These are phyloP conservation scores for Pseudopyrenochaeta lycopersici DNA, from an alignment of 2,329 filamentous ascomycete genomes.

Conservation along the genomic window DNA sequence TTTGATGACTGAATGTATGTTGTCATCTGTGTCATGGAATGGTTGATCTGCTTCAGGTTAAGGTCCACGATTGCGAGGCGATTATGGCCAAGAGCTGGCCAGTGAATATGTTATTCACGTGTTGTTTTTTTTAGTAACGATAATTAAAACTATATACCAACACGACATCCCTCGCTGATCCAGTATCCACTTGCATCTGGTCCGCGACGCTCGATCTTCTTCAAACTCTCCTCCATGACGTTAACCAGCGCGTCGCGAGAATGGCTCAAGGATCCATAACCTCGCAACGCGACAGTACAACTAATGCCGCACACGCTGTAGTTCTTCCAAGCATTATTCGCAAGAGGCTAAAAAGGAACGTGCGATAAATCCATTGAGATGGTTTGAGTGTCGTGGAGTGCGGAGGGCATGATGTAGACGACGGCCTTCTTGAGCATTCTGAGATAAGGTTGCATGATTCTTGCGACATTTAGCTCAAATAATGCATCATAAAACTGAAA, in stretches of 20 bases:
- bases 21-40: conserved; percentile 24
- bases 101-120: conserved; percentile 13
- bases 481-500: no score
- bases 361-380: background rate
- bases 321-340: background rate
- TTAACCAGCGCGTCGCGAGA: conserved; percentile 10
- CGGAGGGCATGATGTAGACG: no score
- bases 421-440: background rate
- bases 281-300: conserved; percentile 21
- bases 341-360: background rate
- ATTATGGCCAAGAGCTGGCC: conserved; percentile 33
- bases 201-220: conserved; percentile 54
- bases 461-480: background rate
- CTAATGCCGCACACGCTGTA: conserved; percentile 29
- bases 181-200: conserved; percentile 58
- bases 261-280: conserved; percentile 12
- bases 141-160: conserved; percentile 47
- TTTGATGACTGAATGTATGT: conserved; percentile 66
- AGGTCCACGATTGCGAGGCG: conserved; percentile 40
- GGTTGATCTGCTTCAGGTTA: conserved; percentile 32
- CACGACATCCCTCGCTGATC: conserved; percentile 55
- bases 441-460: background rate
- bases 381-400: no score
- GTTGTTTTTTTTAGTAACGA: background rate
- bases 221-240: conserved; percentile 20